Base-by-base conservation (phyloP, 805 yeast species). In the Barnettozyma populi region DNA sequence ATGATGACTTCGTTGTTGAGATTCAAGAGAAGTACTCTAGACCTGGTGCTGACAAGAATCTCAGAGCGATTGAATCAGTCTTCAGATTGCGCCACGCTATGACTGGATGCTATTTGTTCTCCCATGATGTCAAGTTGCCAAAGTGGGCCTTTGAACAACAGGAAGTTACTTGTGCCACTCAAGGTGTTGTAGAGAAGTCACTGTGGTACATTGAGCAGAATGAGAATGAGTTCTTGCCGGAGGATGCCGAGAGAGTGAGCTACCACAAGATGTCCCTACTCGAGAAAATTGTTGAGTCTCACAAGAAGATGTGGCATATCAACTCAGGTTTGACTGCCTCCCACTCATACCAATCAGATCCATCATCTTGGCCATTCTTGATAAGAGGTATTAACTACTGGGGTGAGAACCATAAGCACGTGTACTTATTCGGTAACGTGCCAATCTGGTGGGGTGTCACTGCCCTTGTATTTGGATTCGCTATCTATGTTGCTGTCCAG, bases 131-230 rank as follows among this genome's bases (percentile, higher is more conserved):
- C 13, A 84, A 84, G 62, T 74, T 86, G 59, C 95, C 95, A 52
- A 79, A 78, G 45, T 86, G 94, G 90, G 95, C 86, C 1, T 84
- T 81, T 55, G 85, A 80, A 52, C 95, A 86, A 66, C 90, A 83
- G 65, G 95, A 86, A 69, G 95, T 86, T 46, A 80, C 90, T 3
- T 77, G 90, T 70, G 89, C 95, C 34, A 65, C 76, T 18, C 84
- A 80, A 56, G 94, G 90, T 64, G 71, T 73, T 46, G 68, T 77
- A 48, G 71, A 76, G 16, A 73, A 82, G 57, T 71, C 82, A 32
- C 71, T 78, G 53, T 86, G 92, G 92, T 82, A 84, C 65, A 70
- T 86, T 57, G 95, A 86, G 68, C 74, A 79, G 49, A 86, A 85
- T 66, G 70, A 64, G 45, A 84, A 84, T 59, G 66, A 64, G 47